Evolutionary conservation across 2,329 filamentous ascomycete species (phyloP).

Genomic region (Teratosphaeria nubilosa): DNA sequence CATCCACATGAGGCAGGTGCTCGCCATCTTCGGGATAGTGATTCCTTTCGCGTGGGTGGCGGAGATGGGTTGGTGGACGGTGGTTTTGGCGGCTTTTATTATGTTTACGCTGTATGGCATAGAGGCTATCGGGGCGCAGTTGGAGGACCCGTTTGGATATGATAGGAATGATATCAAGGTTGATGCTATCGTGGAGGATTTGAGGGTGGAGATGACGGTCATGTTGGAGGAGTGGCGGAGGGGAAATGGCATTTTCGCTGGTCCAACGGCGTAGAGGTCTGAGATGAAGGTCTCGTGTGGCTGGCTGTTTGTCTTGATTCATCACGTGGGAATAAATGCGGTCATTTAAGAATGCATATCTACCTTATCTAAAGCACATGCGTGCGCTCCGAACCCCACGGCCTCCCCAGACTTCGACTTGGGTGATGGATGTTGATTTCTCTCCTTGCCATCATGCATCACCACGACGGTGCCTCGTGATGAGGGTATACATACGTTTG

Average conservation of each 20-base stretch:
- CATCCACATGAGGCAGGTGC: slow-evolving; percentile 55
- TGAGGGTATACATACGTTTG: too few relatives aligned
- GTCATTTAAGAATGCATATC: background rate
- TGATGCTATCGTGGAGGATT: slow-evolving; percentile 54
- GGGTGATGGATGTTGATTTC: background rate
- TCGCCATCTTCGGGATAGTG: slow-evolving; percentile 50
- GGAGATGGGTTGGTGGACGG: slow-evolving; percentile 53
- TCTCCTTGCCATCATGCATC: background rate
- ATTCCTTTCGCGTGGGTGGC: slow-evolving; percentile 55
- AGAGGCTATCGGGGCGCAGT: slow-evolving; percentile 52
- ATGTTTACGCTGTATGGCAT: slow-evolving; percentile 56
- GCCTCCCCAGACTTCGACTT: background rate
- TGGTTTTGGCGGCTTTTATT: slow-evolving; percentile 49
- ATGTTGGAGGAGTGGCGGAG: slow-evolving; percentile 49
- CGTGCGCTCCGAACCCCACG: background rate
- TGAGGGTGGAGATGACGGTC: slow-evolving; percentile 47
- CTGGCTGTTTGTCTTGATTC: background rate
- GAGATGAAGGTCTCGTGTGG: background rate
- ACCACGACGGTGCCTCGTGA: too few relatives aligned
- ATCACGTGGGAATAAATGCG: too few relatives aligned
- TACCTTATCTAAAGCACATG: background rate
- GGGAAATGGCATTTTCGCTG: slow-evolving; percentile 15
- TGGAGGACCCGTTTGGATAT: slow-evolving; percentile 58
- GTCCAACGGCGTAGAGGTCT: background rate
- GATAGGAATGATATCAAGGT: slow-evolving; percentile 59